Evolutionary conservation across 345 rosid species (phyloP).

Genomic region (Isatis tinctoria): DNA sequence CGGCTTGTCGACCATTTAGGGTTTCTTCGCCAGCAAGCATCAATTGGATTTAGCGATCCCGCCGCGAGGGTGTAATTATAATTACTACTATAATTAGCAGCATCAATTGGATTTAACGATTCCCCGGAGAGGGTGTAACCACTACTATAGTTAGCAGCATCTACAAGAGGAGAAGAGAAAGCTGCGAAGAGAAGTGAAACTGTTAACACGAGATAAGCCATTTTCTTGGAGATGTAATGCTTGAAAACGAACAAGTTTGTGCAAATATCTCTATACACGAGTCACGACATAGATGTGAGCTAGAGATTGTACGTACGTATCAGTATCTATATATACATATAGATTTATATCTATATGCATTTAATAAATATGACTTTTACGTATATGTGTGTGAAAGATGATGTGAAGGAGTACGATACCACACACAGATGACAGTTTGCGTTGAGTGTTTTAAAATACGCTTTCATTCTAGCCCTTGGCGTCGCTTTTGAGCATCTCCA

Average conservation of each 20-base stretch:
- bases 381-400: constrained; percentile 2
- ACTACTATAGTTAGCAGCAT: background rate
- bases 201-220: constrained; percentile 31
- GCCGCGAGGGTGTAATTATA: background rate
- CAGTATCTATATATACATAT: background rate
- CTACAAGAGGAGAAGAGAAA: constrained; percentile 5
- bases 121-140: background rate
- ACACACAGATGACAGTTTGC: background rate
- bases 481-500: too few relatives aligned
- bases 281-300: constrained; percentile 10
- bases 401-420: background rate
- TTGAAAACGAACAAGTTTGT: background rate
- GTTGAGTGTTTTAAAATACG: background rate
- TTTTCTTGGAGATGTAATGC: constrained; percentile 17
- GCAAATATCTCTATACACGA: constrained; percentile 3
- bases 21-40: constrained; percentile 68
- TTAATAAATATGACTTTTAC: background rate
- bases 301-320: background rate
- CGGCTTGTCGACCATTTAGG: constrained; percentile 66
- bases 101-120: constrained; percentile 41
- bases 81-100: background rate
- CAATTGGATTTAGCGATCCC: constrained; percentile 46
- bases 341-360: background rate
- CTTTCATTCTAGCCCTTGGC: too few relatives aligned
- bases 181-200: constrained; percentile 28